A percentile compares a stretch with the other conserved stretches of the same genome.
These are phyloP conservation scores for Blumeriella jaapii DNA, from an alignment of 2,329 filamentous ascomycete genomes.

Conservation along the genomic window DNA sequence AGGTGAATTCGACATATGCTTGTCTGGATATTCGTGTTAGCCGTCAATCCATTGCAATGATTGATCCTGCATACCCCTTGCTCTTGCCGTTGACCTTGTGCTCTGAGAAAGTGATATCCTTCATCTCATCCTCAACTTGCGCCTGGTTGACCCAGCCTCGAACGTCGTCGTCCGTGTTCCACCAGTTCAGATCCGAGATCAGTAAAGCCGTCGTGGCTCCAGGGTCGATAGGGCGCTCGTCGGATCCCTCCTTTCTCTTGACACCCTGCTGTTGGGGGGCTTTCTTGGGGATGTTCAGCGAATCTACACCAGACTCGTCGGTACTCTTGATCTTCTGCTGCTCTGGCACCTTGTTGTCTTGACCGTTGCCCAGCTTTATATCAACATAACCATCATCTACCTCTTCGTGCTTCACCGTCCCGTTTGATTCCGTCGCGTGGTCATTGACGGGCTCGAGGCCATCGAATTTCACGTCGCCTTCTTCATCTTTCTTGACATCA, in stretches of 20 bases:
- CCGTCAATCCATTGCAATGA: not conserved
- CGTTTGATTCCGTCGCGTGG: constrained; percentile 17
- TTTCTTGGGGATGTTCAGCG: constrained; percentile 28
- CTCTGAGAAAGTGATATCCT: constrained; percentile 92
- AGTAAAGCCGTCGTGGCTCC: constrained; percentile 60
- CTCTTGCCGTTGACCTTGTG: constrained; percentile 99
- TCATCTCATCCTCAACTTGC: constrained; percentile 72
- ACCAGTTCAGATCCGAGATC: constrained; percentile 89
- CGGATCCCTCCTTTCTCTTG: constrained; percentile 49
- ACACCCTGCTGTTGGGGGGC: constrained; percentile 40
- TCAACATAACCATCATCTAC: constrained; percentile 30
- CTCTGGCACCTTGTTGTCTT: constrained; percentile 24
- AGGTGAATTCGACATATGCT: constrained; percentile 77
- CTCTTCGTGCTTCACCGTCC: constrained; percentile 26
- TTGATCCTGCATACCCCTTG: constrained; percentile 60
- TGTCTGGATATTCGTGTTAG: constrained; percentile 31
- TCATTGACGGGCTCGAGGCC: constrained; percentile 21
- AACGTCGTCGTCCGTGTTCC: constrained; percentile 91
- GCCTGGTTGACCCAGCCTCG: constrained; percentile 74
- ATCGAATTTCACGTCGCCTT: constrained; percentile 30
- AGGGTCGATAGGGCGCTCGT: constrained; percentile 46
- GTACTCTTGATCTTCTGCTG: constrained; percentile 34
- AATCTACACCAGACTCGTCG: constrained; percentile 28
- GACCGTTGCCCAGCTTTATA: constrained; percentile 31
- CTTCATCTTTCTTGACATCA: constrained; percentile 29